phyloP scores from a whole-genome alignment of 495 filamentous ascomycete genomes.

The Penicillium flavigenum region DNA sequence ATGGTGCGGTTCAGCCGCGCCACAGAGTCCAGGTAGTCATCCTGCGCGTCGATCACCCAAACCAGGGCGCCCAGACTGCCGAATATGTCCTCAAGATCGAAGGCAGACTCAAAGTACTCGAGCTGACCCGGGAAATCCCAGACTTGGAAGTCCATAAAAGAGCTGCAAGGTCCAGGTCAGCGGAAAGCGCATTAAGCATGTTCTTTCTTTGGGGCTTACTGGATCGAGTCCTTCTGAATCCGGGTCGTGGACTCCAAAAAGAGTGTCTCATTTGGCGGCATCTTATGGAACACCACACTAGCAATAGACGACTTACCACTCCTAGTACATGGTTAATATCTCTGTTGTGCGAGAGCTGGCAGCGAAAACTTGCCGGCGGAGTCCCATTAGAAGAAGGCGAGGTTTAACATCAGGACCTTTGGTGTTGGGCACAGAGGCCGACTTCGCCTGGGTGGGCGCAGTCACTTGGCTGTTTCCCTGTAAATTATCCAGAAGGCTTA shows the following conservation, averaged over 20 bases:
- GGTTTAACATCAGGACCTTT: conserved; percentile 64
- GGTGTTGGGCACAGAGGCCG: conserved; percentile 29
- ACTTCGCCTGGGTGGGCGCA: conserved; percentile 30
- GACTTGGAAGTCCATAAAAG: conserved; percentile 98
- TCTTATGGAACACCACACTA: conserved; percentile 96
- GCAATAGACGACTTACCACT: conserved; percentile 98
- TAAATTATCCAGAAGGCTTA: conserved; percentile 38
- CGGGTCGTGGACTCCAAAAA: conserved; percentile 91
- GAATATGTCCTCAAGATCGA: conserved; percentile 91
- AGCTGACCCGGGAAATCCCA: conserved; percentile 97
- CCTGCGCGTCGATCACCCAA: conserved; percentile 98
- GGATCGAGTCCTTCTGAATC: conserved; percentile 89
- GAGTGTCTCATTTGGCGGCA: conserved; percentile 90
- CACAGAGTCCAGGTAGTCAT: conserved; percentile 91
- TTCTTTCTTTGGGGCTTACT: conserved; percentile 52
- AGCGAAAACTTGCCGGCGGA: conserved; percentile 67
- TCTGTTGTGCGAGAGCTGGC: background rate
- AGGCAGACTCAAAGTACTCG: conserved; percentile 78
- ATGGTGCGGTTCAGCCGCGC: conserved; percentile 83
- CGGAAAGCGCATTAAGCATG: background rate
- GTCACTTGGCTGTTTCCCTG: conserved; percentile 35
- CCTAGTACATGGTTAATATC: conserved; percentile 47
- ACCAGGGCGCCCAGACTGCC: conserved; percentile 89
- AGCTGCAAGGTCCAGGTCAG: conserved; percentile 50
- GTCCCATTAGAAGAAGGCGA: conserved; percentile 88